A percentile compares a stretch with the other conserved stretches of the same genome.
phyloP scores from a whole-genome alignment of 163 green algal species.

The Scenedesmus sp. region DNA sequence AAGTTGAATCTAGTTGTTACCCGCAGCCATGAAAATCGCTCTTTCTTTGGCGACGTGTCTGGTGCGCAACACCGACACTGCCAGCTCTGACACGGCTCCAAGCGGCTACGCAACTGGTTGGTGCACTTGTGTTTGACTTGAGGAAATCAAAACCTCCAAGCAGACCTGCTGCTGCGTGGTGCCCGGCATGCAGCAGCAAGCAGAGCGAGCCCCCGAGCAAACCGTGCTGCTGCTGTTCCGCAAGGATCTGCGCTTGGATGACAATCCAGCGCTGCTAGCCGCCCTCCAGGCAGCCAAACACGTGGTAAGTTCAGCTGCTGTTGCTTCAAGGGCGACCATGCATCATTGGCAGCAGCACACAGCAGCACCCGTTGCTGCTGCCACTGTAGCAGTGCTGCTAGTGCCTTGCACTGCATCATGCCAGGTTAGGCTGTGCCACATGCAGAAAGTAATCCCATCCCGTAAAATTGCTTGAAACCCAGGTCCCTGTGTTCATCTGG shows the following conservation, averaged over 20 bases:
- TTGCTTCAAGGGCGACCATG: background rate
- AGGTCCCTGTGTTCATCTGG: conserved; percentile 88
- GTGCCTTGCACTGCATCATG: background rate
- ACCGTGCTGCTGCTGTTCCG: conserved; percentile 76
- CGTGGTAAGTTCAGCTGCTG: conserved; percentile 71
- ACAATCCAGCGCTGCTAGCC: conserved; percentile 90
- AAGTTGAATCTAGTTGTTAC: too few species aligned
- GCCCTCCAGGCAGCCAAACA: conserved; percentile 68
- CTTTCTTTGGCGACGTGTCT: too few species aligned
- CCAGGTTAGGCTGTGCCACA: background rate
- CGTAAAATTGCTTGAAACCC: too few species aligned
- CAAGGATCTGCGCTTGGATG: conserved; percentile 84
- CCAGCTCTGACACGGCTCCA: too few species aligned
- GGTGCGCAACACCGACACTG: too few species aligned
- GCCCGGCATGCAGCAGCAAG: background rate
- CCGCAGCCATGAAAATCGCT: too few species aligned
- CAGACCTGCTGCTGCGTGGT: background rate
- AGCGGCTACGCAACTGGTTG: too few species aligned
- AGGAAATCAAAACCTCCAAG: too few species aligned
- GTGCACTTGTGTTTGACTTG: too few species aligned
- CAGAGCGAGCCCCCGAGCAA: background rate
- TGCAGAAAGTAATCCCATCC: too few species aligned
- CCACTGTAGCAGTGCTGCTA: background rate
- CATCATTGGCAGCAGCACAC: background rate
- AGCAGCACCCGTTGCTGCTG: background rate